Base-by-base conservation (phyloP, 306 rosid species). In the Cicer chorassanicum region DNA sequence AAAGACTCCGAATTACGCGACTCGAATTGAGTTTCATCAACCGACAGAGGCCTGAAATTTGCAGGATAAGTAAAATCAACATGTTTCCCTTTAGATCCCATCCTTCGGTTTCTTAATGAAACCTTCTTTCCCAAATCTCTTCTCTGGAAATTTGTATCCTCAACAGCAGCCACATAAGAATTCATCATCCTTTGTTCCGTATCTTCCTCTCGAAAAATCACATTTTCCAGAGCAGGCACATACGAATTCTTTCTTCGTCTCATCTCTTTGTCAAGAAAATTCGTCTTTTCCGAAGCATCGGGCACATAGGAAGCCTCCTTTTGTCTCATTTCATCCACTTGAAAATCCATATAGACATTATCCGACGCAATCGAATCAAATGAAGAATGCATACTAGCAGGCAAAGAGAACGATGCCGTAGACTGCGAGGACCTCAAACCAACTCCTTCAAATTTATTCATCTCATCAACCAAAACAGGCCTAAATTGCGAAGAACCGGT, bases 391-490 rank as follows among this genome's bases (percentile, higher is more conserved):
- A 90, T 79, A 85, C 89, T 78, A 7, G 81, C 43, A 48, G 70
- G 83, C 15, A 96, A 86, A 44, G 94, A 84, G 76, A 84, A 81
- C 57, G 90, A 82, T 48, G 63, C 48, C 11, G 82, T 36, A 45
- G 92, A 88, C 66, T 24, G 84, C 19, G 74, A 73, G 66, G 88
- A 80, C 73, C 51, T 63, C 0, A 87, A 72, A 76, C 80, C 76
- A 61, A 84, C 67, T 14, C 86, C 89, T 66, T 87, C 96, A 81
- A 85, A 81, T 73, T 85, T 93, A 71, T 85, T 93, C 68, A 89
- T 70, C 84, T 95, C 97, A 74, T 87, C 98, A 82, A 77, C 88
- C 1, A 92, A 89, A 66, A 77, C 77, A 78, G 93, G 93, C 78
- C 92, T 81, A 70, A 86, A 90, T 72, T 89, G 91, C 6, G 71